These are phyloP conservation scores for Termitomyces sp. DNA, from an alignment of 768 basidiomycete genomes.

Conservation along the genomic window DNA sequence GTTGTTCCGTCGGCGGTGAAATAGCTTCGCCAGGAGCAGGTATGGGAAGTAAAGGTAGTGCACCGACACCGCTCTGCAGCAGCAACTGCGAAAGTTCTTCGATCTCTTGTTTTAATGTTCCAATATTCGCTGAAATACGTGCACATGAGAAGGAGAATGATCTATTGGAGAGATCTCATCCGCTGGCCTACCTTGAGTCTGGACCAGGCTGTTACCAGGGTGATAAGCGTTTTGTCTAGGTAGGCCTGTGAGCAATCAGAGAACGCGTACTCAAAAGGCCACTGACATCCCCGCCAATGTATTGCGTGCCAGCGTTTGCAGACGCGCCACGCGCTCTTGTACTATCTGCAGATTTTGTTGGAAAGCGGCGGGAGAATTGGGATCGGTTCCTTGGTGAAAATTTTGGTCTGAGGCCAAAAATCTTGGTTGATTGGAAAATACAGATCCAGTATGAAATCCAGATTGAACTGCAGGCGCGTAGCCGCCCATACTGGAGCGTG, in stretches of 20 bases:
- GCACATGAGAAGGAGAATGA: neutral
- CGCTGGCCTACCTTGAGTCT: constrained; percentile 44
- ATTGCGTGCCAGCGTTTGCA: constrained; percentile 46
- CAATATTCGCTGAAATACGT: constrained; percentile 38
- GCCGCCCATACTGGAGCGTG: neutral
- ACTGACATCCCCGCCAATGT: constrained; percentile 55
- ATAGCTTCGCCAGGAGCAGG: constrained; percentile 12
- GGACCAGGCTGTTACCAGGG: constrained; percentile 45
- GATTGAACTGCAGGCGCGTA: constrained; percentile 2
- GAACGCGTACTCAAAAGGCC: neutral
- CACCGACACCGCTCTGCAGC: constrained; percentile 62
- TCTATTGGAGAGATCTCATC: neutral
- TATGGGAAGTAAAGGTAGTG: constrained; percentile 46
- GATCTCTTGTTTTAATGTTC: constrained; percentile 48
- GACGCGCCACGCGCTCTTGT: constrained; percentile 43
- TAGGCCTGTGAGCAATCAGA: neutral
- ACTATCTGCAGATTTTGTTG: constrained; percentile 51
- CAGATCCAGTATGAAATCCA: constrained; percentile 1
- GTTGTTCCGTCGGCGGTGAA: constrained; percentile 40
- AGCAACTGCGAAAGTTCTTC: constrained; percentile 44
- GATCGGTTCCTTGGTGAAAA: constrained; percentile 38
- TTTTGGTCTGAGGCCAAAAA: constrained; percentile 16
- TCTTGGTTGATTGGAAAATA: constrained; percentile 12
- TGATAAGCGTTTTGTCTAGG: constrained; percentile 61
- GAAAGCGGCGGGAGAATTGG: constrained; percentile 60